These are phyloP conservation scores for Phytophthora sp. DNA, from an alignment of 352 stramenopile species.

Conservation along the genomic window DNA sequence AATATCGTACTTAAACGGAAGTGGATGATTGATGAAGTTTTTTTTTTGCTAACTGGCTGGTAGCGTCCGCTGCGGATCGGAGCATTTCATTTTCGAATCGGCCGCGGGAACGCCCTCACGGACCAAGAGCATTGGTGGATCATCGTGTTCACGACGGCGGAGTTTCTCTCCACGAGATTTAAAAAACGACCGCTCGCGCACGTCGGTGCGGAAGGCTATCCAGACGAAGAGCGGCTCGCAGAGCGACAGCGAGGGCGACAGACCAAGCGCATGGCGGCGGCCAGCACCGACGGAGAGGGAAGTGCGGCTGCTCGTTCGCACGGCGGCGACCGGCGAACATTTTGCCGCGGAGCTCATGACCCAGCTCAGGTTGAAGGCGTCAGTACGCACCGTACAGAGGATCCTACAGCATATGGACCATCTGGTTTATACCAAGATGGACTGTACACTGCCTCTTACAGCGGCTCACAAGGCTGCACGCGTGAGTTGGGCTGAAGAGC, in stretches of 20 bases:
- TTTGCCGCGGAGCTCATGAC: conserved; percentile 3
- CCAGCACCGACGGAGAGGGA: conserved; percentile 4
- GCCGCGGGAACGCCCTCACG: conserved; percentile 1
- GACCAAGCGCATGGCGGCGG: background rate
- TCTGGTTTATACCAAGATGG: conserved; percentile 17
- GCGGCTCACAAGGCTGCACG: conserved; percentile 4
- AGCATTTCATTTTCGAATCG: no score
- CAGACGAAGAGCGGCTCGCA: conserved; percentile 4
- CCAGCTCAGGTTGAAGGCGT: background rate
- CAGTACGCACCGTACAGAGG: background rate
- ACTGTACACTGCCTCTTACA: conserved; percentile 2
- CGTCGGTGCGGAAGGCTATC: background rate
- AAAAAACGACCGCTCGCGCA: conserved; percentile 2
- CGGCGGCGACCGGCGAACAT: background rate
- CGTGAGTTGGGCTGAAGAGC: background rate
- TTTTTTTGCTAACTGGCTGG: no score
- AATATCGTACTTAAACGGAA: no score
- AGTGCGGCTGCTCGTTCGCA: background rate
- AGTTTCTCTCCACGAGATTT: conserved; percentile 2
- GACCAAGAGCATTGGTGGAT: conserved; percentile 12
- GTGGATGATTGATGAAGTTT: background rate
- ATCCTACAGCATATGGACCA: background rate
- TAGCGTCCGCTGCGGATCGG: no score
- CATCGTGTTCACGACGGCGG: conserved; percentile 13
- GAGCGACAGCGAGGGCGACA: background rate